These are phyloP conservation scores for Tylopilus sp. DNA, from an alignment of 768 basidiomycete genomes.

Conservation along the genomic window DNA sequence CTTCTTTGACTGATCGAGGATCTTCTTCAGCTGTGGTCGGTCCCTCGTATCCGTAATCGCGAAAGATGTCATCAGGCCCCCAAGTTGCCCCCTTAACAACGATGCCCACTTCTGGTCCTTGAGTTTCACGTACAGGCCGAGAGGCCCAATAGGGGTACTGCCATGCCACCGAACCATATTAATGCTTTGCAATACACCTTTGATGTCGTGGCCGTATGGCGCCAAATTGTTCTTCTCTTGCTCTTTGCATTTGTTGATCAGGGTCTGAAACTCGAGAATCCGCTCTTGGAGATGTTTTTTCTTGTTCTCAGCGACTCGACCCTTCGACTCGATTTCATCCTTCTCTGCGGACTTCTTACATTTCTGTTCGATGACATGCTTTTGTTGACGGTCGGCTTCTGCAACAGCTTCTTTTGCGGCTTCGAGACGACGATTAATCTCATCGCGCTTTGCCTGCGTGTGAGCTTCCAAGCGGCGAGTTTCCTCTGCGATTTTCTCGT, in stretches of 20 bases:
- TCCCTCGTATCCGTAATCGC: conserved; percentile 74
- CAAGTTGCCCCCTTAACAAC: conserved; percentile 63
- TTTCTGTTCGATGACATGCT: conserved; percentile 33
- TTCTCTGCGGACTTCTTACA: conserved; percentile 28
- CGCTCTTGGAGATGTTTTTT: conserved; percentile 33
- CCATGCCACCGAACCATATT: conserved; percentile 56
- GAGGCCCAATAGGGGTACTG: conserved; percentile 67
- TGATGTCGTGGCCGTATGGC: conserved; percentile 62
- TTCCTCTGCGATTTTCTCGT: conserved; percentile 52
- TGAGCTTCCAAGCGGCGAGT: conserved; percentile 49
- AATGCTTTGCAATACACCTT: conserved; percentile 53
- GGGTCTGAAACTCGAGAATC: conserved; percentile 45
- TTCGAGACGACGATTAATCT: conserved; percentile 49
- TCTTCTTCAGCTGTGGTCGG: conserved; percentile 46
- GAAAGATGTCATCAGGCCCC: conserved; percentile 57
- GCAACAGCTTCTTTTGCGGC: conserved; percentile 39
- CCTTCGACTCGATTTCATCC: conserved; percentile 34
- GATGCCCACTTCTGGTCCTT: conserved; percentile 64
- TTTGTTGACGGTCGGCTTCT: conserved; percentile 35
- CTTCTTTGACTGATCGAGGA: conserved; percentile 61
- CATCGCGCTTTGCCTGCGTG: conserved; percentile 61
- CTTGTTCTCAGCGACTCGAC: conserved; percentile 35
- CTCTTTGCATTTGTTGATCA: conserved; percentile 47
- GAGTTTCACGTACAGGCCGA: conserved; percentile 76
- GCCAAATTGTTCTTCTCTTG: conserved; percentile 56